Base-by-base conservation (phyloP, 2,329 filamentous ascomycete genomes). In the Claviceps arundinis region DNA sequence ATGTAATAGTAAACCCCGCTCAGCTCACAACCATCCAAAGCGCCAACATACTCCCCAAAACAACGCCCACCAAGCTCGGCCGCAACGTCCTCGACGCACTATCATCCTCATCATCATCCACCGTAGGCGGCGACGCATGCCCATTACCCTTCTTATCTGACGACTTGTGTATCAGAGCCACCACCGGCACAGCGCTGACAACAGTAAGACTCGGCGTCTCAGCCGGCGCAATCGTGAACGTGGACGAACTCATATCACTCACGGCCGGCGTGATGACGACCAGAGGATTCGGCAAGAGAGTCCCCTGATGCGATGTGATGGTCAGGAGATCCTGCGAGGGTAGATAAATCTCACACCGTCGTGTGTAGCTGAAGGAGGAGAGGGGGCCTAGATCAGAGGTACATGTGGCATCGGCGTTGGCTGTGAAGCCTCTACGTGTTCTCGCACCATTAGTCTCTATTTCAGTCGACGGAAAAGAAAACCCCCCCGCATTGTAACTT, bases 151-250 rank as follows among this genome's bases (percentile, higher is more conserved):
- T 43, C 50, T 2, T 47, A 44, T 61, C 59, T 1, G 48, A 44
- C n/a, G 52, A 47, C 37, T 58, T 45, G 40, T 55, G 54, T 4
- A 61, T 43, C 6, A 62, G 48, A 1, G 54, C 49, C 22, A 59
- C 51, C 5, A 50, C 58, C 5, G 57, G 56, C 7, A 57, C 13
- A 11, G 43, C 47, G 17, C 42, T 52, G 8, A 47, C 45, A n/a
- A 53, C 47, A 7, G 47, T 44, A 16, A 53, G 47, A 41, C 51
- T 47, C 13, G 51, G 44, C 9, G 51, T 50, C 2, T 41, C 50
- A 1, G 30, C 37, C 2, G 51, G 22, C 9, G 26, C 19, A 14
- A 57, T 43, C 2, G 52, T 40, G 8, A 43, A 49, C 7, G 38
- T 52, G 1, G 2, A 16, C 1, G 49, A 51, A 9, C 2, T n/a